phyloP scores from a whole-genome alignment of 441 rosid genomes.

The Gossypium gossypioides region DNA sequence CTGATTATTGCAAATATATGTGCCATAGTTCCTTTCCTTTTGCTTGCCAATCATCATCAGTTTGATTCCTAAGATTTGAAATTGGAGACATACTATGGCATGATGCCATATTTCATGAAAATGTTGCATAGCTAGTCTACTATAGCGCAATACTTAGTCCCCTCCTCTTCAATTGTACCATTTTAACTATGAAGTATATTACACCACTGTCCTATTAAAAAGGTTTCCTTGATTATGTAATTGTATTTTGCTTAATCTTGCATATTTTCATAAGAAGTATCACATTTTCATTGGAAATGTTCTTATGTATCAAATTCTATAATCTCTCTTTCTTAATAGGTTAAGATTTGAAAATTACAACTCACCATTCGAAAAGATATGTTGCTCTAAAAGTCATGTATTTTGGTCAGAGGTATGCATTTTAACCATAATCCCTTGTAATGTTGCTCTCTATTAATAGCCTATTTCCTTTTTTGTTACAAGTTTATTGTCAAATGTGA shows the following conservation, averaged over 20 bases:
- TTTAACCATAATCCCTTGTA: conserved; percentile 1
- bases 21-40: not conserved
- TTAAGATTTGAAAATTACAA: conserved; percentile 15
- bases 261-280: not conserved
- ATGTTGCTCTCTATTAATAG: not conserved
- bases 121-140: not conserved
- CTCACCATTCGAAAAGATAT: conserved; percentile 42
- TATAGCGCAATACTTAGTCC: not conserved
- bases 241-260: not conserved
- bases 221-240: not conserved
- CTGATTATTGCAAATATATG: not conserved
- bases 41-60: not conserved
- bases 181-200: not conserved
- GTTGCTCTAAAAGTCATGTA: conserved; percentile 73
- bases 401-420: conserved; percentile 68
- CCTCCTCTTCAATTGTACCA: not conserved
- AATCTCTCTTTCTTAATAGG: conserved; percentile 8
- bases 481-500: not conserved
- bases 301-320: not conserved
- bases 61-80: not conserved
- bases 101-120: not conserved
- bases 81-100: not conserved
- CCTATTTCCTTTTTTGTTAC: not conserved
- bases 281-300: not conserved
- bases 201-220: not conserved